Base-by-base conservation (phyloP, 352 stramenopile genomes). In the Vaucheria bursata region DNA sequence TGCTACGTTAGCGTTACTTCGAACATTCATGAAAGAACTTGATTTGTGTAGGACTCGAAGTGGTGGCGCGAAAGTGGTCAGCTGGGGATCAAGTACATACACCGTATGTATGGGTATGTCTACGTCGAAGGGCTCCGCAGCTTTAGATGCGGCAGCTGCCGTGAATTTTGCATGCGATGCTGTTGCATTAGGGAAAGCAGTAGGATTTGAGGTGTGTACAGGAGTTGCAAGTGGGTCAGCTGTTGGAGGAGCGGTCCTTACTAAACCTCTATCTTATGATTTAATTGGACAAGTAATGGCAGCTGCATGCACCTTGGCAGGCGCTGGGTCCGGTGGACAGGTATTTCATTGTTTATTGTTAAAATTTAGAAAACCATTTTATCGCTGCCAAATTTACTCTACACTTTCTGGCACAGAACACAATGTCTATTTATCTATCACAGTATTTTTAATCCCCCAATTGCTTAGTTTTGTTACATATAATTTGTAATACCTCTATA, bases 161-260 rank as follows among this genome's bases (percentile, higher is more conserved):
- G 71, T 75, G 4, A 65, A 50, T 32, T 7, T 71, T 4, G 71
- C 71, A 1, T 72, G 71, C 53, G 71, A 75, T 39, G 31, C 53
- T 0, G 39, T 75, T 6, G 71, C 71, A n/a, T n/a, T 75, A 4
- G 34, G 36, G n/a, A 33, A 33, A n/a, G 71, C 71, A 53, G 32
- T 75, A 1, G 71, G 71, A 31, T 12, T 75, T 40, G 71, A 75
- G 45, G 1, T 75, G 71, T 75, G 71, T 34, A 53, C 38, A 53
- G 71, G 71, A 1, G 71, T 75, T n/a, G 71, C 71, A 3, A 72
- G 35, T 25, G 71, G 71, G 8, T 39, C 36, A 6, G 71, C 38
- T 32, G 71, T 75, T n/a, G 71, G 71, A 31, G 39, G 29, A 31
- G 45, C 53, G 1, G 71, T 72, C 31, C 71, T 65, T 5, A 33